Evolutionary conservation across 1,139 yeast species (phyloP), one percentile per base, ranked within the genome.

Genomic region (Geotrichum candidum): DNA sequence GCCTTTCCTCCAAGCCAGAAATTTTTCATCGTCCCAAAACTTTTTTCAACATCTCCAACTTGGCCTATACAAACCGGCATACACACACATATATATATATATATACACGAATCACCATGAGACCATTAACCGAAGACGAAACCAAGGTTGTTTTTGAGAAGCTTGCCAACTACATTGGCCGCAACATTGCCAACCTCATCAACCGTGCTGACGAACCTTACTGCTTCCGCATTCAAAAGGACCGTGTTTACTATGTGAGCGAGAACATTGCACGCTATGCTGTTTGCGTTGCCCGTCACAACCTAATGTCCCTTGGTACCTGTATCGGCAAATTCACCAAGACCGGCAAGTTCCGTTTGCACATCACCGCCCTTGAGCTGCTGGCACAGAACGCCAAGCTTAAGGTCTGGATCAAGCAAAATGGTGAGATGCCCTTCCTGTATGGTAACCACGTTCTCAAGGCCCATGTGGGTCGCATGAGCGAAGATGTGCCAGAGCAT

Each of bases 371-470:
- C 4, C 82, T 94, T 67, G 86, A 89, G 61, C 83, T 90, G 67
- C 77, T 94, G 64, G 86, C 96, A 5, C 87, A 89, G 70, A 87
- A 87, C 73, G 98, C 99, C 57, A 90, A 89, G 74, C 91, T 87
- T 78, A 94, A 94, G 77, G 81, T 94, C 54, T 95, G 99, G 99
- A 90, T 94, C 76, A 95, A 95, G 76, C 85, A 85, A 59, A 94
- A 94, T 72, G 99, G 99, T 69, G 99, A 94, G 76, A 95, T 95
- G 99, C 98, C 99, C 10, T 95, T 87, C 74, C 79, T 94, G 66
- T 94, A 95, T 71, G 99, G 99, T 53, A 94, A 94, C 78, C 97
- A 94, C 74, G 95, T 94, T 29, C 81, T 94, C 68, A 95, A 95
- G 74, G 99, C 99, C 15, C 99, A 94, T 73, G 82, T 94, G 64